Base-by-base conservation (phyloP, 2,329 filamentous ascomycete species). In the Colletotrichum chrysophilum region DNA sequence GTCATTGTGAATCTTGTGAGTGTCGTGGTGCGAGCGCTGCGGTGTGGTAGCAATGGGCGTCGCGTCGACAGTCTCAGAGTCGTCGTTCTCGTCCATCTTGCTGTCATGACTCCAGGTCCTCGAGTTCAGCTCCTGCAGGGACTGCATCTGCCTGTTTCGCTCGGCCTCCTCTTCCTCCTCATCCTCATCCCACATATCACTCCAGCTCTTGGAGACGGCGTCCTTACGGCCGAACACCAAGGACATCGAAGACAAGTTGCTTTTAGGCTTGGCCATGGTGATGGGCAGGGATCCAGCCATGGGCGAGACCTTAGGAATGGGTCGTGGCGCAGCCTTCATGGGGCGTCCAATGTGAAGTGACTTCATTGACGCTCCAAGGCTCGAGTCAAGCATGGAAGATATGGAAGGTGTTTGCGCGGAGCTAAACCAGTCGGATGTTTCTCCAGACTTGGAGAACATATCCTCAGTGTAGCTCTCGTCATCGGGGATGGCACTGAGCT, bases 141-240 rank as follows among this genome's bases (percentile, higher is more conserved):
- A 87, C 76, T 89, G 85, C 71, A 91, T 86, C 82, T 93, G 91
- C 78, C 90, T 90, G 75, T 87, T 86, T 77, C 89, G 89, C 81
- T 93, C 91, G 80, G 93, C 91, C 79, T 94, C 91, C 77, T 94
- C 92, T 78, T 94, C 93, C 81, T 97, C 96, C 61, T 89, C 87
- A 70, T 98, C 96, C 84, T 98, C 96, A 75, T 98, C 96, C 94
- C 96, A 98, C 84, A 98, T 92, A 84, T 99, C 97, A 81, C 96
- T 98, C 97, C 97, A 99, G 88, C 97, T 98, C 93, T 98, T 98
- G 72, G 97, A 98, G 64, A 97, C 95, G 64, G 91, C 88, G 61
- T 96, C 94, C 77, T 92, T 91, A 83, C 94, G 92, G 67, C 94
- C 95, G 82, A 98, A 96, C 66, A 96, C 91, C 82, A 94, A 91